phyloP scores from a whole-genome alignment of 495 filamentous ascomycete genomes.

The Lasiosphaeris hirsuta region DNA sequence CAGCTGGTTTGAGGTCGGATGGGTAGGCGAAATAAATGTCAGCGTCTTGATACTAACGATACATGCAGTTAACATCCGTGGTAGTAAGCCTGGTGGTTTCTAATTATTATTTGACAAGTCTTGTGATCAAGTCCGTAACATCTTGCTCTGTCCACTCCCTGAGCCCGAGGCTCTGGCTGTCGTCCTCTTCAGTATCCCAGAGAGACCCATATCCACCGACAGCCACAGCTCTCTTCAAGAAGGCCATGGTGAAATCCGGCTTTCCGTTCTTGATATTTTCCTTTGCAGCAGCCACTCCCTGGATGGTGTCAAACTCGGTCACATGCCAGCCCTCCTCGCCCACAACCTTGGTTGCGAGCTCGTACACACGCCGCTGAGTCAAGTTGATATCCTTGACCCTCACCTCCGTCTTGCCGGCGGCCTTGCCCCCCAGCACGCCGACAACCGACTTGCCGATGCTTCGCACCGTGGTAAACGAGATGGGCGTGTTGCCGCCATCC shows the following conservation, averaged over 20 bases:
- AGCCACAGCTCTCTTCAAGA: slow-evolving; percentile 7
- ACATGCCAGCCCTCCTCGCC: neutral
- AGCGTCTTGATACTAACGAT: slow-evolving; percentile 32
- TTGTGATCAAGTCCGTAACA: neutral
- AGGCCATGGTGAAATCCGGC: neutral
- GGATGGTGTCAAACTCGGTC: neutral
- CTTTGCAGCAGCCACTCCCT: neutral
- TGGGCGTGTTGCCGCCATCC: slow-evolving; percentile 42
- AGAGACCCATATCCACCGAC: slow-evolving; percentile 2
- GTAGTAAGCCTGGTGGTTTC: no score
- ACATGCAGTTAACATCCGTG: slow-evolving; percentile 48
- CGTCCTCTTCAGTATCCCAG: slow-evolving; percentile 10
- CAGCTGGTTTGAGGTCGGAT: slow-evolving; percentile 23
- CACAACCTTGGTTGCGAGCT: neutral
- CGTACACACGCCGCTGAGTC: neutral
- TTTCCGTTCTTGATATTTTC: slow-evolving; percentile 2
- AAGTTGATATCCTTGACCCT: neutral
- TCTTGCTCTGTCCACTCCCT: slow-evolving; percentile 8
- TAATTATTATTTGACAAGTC: neutral
- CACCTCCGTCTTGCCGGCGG: slow-evolving; percentile 41
- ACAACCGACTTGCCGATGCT: slow-evolving; percentile 41
- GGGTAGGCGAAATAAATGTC: slow-evolving; percentile 40
- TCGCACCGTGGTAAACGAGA: slow-evolving; percentile 42
- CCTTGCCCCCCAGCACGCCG: slow-evolving; percentile 38
- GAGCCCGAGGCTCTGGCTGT: slow-evolving; percentile 6